Base-by-base conservation (phyloP, 176 grass and related monocot species). In the Triticum monococcum region DNA sequence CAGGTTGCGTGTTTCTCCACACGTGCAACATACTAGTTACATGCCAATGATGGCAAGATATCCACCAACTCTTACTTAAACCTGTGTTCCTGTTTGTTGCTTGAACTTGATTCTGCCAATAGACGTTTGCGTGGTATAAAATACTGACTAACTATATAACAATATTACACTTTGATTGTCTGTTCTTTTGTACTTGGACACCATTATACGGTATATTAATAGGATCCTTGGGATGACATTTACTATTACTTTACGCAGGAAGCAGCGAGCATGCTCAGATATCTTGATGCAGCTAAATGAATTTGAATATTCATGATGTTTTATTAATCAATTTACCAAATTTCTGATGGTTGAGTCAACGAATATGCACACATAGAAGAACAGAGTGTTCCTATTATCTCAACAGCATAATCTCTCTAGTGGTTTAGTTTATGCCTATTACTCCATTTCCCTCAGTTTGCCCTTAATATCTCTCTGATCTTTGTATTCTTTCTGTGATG, bases 401-500 rank as follows among this genome's bases (percentile, higher is more conserved):
- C 40, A 33, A 48, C 13, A 62, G 16, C 40, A n/a, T 3, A 35
- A 79, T 23, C 9, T 73, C 20, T 87, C 32, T 52, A 17, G 13
- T 68, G 50, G 68, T 66, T 37, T 73, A 28, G 60, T 91, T 4
- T 75, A 8, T 59, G 31, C 69, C 28, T 62, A 67, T 48, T 79
- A n/a, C 26, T 68, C 52, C 81, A 56, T 20, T 17, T 56, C 16
- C 52, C 26, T 24, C 17, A 79, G n/a, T 41, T 82, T 71, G 2
- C 35, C 22, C 22, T 77, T 13, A 50, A 85, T 84, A 54, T 14
- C 9, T 11, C 7, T 80, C 61, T 48, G 32, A 32, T 10, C 33
- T 54, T 66, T 41, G 96, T 41, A 40, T 40, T 40, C 38, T 40
- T 40, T 40, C 8, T 92, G 82, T 83, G 83, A 91, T 50, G 52